Evolutionary conservation across 2,329 filamentous ascomycete genomes (phyloP).

Genomic region (Monilinia aucupariae): DNA sequence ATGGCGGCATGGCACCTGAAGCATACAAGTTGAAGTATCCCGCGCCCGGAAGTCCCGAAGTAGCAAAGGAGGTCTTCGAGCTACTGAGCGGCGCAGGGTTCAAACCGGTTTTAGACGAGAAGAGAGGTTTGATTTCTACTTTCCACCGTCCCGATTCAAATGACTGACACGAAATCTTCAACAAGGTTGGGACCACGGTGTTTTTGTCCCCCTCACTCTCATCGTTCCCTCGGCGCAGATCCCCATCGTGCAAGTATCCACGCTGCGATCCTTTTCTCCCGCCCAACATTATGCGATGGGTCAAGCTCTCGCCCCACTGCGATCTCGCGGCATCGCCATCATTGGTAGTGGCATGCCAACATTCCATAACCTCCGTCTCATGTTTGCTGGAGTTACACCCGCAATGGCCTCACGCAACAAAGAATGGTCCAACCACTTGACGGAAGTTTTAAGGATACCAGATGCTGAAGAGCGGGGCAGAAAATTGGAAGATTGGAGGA

Average conservation of each 20-base stretch:
- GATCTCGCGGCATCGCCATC: slow-evolving; percentile 62
- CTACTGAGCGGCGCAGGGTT: slow-evolving; percentile 43
- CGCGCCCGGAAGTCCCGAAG: slow-evolving; percentile 49
- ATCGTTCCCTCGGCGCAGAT: slow-evolving; percentile 37
- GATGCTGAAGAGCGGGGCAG: slow-evolving; percentile 36
- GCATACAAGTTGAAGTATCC: slow-evolving; percentile 51
- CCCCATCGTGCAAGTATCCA: slow-evolving; percentile 67
- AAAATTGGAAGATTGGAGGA: slow-evolving; percentile 43
- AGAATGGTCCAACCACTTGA: slow-evolving; percentile 46
- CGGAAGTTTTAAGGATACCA: slow-evolving; percentile 34
- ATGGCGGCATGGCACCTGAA: slow-evolving; percentile 53
- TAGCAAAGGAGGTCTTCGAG: slow-evolving; percentile 46
- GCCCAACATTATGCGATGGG: slow-evolving; percentile 63
- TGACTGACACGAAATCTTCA: slow-evolving; percentile 1
- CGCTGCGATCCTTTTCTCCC: slow-evolving; percentile 55
- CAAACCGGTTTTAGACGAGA: slow-evolving; percentile 24
- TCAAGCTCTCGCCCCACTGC: slow-evolving; percentile 57
- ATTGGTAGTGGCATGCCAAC: slow-evolving; percentile 66
- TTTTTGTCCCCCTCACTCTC: slow-evolving; percentile 45
- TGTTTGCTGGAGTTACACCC: slow-evolving; percentile 46
- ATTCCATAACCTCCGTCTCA: slow-evolving; percentile 62
- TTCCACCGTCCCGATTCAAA: not conserved
- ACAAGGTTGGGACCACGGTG: slow-evolving; percentile 54
- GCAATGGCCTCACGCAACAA: slow-evolving; percentile 51
- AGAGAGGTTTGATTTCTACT: slow-evolving; percentile 22